These are phyloP conservation scores for Ganoderma multipileum DNA, from an alignment of 1,284 basidiomycete species.

Conservation along the genomic window DNA sequence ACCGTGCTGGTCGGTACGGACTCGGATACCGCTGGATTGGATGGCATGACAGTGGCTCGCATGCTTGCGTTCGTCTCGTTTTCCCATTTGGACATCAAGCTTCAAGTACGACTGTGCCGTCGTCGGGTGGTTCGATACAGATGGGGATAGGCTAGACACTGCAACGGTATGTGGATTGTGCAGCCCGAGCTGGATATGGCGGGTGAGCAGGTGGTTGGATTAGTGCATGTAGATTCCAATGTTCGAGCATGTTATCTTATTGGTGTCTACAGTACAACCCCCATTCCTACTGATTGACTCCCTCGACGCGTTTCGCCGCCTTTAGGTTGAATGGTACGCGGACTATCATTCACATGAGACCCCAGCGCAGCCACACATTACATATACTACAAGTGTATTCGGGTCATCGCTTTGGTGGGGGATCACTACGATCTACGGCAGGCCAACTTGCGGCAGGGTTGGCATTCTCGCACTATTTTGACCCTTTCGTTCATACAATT, in stretches of 20 bases:
- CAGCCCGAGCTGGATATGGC: conserved; percentile 28
- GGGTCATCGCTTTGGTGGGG: not conserved
- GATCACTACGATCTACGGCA: not conserved
- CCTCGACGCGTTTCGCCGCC: conserved; percentile 14
- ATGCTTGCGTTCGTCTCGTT: conserved; percentile 23
- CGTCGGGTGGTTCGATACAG: conserved; percentile 34
- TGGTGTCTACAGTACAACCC: not conserved
- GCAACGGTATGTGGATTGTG: conserved; percentile 43
- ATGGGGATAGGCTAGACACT: conserved; percentile 30
- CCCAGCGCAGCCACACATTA: not conserved
- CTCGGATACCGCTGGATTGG: not conserved
- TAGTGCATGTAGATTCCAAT: not conserved
- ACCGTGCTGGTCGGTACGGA: conserved; percentile 21
- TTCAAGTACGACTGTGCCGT: conserved; percentile 32
- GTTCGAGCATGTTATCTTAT: conserved; percentile 7
- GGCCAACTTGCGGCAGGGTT: not conserved
- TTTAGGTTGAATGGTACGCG: conserved; percentile 8
- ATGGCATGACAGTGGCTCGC: conserved; percentile 14
- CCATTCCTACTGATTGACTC: conserved; percentile 6
- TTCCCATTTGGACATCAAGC: not conserved
- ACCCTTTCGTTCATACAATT: not conserved
- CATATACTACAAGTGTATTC: not conserved
- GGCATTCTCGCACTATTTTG: too few relatives aligned
- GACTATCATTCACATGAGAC: conserved; percentile 25
- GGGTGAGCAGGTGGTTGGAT: not conserved